Percentiles rank a stretch among this genome's conserved stretches.
Conservation (phyloP, 208 protist genomes). For the Wallacemonas sp. region DNA sequence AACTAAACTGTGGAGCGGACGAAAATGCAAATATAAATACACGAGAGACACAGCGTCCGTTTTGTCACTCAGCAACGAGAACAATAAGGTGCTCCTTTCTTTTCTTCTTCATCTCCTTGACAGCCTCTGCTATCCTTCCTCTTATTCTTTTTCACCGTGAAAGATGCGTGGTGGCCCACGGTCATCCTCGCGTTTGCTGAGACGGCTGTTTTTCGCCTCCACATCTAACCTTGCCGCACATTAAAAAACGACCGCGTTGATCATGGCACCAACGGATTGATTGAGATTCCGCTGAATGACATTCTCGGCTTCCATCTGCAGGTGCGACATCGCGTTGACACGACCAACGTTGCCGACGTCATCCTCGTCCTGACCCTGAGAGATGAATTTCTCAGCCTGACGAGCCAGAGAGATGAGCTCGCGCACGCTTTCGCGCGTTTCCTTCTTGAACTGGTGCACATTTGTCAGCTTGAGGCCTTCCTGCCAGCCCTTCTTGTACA, state of each 20-base stretch:
- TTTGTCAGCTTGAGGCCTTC: constrained; percentile 94
- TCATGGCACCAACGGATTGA: constrained; percentile 83
- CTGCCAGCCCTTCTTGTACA: constrained; percentile 99
- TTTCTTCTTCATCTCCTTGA: no score
- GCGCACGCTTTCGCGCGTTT: constrained; percentile 72
- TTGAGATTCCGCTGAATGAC: constrained; percentile 81
- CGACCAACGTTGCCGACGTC: constrained; percentile 84
- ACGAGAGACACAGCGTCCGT: no score
- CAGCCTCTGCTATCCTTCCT: no score
- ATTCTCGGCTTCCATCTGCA: constrained; percentile 74
- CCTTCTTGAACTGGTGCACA: constrained; percentile 52
- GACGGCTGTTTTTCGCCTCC: constrained; percentile 7
- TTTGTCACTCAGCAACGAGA: no score
- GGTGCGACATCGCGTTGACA: constrained; percentile 74
- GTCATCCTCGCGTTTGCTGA: no score
- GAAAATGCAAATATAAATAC: no score
- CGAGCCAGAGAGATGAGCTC: constrained; percentile 64
- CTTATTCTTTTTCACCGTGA: no score
- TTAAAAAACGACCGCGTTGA: constrained; percentile 88
- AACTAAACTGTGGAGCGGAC: no score
- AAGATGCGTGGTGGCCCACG: no score
- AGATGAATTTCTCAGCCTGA: constrained; percentile 85
- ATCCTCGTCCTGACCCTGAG: constrained; percentile 81
- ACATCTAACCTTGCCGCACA: background rate
- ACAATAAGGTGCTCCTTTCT: no score